Base-by-base conservation (phyloP, 2,329 filamentous ascomycete genomes). In the Xylariaceae sp. region DNA sequence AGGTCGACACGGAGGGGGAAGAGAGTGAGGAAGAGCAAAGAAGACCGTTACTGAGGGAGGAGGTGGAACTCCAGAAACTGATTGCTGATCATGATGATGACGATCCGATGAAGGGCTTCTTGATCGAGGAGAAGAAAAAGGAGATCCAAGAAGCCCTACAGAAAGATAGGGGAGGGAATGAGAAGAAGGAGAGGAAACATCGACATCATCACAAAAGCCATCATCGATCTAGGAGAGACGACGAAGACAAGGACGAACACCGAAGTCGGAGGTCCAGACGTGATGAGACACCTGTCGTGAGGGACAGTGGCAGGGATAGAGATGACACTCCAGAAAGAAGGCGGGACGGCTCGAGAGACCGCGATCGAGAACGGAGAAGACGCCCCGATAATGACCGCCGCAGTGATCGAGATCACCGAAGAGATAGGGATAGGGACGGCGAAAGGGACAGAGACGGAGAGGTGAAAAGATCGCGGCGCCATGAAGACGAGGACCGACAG, bases 31-130 rank as follows among this genome's bases (percentile, higher is more conserved):
- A 69, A 44, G 63, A 71, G 57, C 69, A 67, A 17, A 51, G 50
- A 47, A 74, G 88, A 52, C 86, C 87, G 1, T 70, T 89, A 74
- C 71, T 96, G 11, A 87, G 84, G 55, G 92, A 97, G 66, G 92
- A 97, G 73, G 75, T 77, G 50, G 92, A 97, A 67, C 72, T 97
- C 45, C 83, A 83, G 46, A 79, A 84, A 42, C 69, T 97, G 50
- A 83, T 95, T 47, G 75, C 81, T 48, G 86, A 93, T 14, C 88
- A 95, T 58, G 94, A 97, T 59, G 92, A 97, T 19, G 93, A 97
- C 55, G 94, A 99, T 69, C 94, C 94, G 0, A 99, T 99, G 94
- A 97, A 96, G 72, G 84, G 83, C 36, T 97, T 89, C 63, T 68
- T 97, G 58, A 84, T 97, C 47, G 83, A 93, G 58, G 88, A 96